Percentiles rank a stretch among this genome's conserved stretches.
phyloP scores from a whole-genome alignment of 331 rosid genomes.

The Malus hybrid region DNA sequence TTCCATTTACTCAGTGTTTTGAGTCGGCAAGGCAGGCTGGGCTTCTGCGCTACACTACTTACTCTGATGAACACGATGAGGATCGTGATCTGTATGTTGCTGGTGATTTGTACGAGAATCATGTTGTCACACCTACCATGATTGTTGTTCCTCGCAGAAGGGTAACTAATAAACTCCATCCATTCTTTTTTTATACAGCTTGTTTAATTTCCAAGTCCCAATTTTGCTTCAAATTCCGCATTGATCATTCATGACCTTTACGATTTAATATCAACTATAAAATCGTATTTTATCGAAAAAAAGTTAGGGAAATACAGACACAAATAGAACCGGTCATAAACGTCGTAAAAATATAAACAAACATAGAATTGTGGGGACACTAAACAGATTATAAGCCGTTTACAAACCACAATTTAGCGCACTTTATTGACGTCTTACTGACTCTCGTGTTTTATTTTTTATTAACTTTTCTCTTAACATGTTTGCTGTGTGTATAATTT shows the following conservation, averaged over 20 bases:
- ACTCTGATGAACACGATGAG: conserved; percentile 30
- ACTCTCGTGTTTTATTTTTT: background rate
- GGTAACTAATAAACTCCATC: conserved; percentile 22
- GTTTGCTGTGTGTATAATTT: background rate
- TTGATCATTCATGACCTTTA: background rate
- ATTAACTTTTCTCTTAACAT: background rate
- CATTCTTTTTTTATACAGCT: background rate
- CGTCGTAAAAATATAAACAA: too few relatives aligned
- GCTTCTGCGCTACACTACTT: conserved; percentile 37
- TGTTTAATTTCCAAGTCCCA: background rate
- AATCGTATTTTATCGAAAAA: background rate
- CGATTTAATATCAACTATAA: background rate
- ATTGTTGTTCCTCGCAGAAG: conserved; percentile 76
- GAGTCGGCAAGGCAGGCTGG: conserved; percentile 69
- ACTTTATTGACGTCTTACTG: background rate
- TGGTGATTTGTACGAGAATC: conserved; percentile 59
- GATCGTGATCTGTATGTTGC: conserved; percentile 71
- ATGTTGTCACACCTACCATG: conserved; percentile 80
- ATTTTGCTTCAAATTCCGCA: background rate
- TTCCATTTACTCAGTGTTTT: conserved; percentile 83
- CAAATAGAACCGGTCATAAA: too few relatives aligned
- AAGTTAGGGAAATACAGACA: background rate
- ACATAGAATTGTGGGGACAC: background rate
- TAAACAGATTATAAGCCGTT: background rate
- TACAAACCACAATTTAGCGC: background rate